Conservation (phyloP, 2,329 filamentous ascomycete species). For the Alternaria atra region DNA sequence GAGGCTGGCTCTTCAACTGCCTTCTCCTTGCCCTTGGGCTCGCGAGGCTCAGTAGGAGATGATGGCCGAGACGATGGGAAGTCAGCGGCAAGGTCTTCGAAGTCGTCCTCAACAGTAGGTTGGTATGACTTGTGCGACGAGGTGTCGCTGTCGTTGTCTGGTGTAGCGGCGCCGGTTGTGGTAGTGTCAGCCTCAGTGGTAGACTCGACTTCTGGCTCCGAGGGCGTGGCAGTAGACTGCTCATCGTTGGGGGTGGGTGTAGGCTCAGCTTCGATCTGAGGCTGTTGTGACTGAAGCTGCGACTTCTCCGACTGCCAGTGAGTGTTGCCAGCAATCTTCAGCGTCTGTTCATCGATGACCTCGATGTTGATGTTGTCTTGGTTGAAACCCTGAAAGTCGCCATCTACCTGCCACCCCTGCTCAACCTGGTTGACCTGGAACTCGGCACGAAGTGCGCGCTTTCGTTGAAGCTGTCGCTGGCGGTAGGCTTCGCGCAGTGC, state of each 20-base stretch:
- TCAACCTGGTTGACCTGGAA: slow-evolving; percentile 43
- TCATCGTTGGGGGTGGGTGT: not conserved
- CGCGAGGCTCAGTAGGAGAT: slow-evolving; percentile 26
- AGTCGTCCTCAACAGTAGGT: slow-evolving; percentile 49
- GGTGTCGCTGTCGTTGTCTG: slow-evolving; percentile 44
- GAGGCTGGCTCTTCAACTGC: slow-evolving; percentile 24
- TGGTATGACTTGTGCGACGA: slow-evolving; percentile 47
- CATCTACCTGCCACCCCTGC: slow-evolving; percentile 45
- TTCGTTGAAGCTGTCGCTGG: slow-evolving; percentile 37
- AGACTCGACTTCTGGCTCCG: slow-evolving; percentile 17
- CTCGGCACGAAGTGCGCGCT: slow-evolving; percentile 40
- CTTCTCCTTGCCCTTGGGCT: slow-evolving; percentile 43
- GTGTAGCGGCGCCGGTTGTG: slow-evolving; percentile 22
- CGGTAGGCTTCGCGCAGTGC: slow-evolving; percentile 32
- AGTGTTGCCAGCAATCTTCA: slow-evolving; percentile 46
- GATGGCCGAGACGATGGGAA: slow-evolving; percentile 39
- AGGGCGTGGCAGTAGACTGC: not conserved
- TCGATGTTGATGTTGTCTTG: slow-evolving; percentile 49
- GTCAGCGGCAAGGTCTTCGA: slow-evolving; percentile 47
- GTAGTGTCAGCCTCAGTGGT: slow-evolving; percentile 16
- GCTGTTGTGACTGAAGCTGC: slow-evolving; percentile 18
- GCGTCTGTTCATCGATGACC: slow-evolving; percentile 44
- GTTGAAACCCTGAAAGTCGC: slow-evolving; percentile 44
- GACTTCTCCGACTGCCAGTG: slow-evolving; percentile 30
- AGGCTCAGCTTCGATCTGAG: slow-evolving; percentile 19